These are phyloP conservation scores for Candida caryicola DNA, from an alignment of 805 yeast species.

Conservation along the genomic window DNA sequence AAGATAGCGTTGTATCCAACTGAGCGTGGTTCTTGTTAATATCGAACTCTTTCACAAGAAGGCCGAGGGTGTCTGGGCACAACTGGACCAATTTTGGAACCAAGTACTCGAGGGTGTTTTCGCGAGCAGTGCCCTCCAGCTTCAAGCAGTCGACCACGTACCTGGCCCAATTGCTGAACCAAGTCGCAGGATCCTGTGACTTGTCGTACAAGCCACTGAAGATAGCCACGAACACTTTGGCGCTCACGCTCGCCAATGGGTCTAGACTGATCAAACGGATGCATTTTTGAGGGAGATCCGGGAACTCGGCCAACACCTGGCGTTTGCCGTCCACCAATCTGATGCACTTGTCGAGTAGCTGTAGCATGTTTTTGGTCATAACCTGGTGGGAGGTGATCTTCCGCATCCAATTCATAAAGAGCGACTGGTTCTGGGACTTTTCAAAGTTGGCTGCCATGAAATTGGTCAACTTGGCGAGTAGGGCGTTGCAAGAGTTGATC, in stretches of 20 bases:
- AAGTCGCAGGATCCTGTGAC: constrained; percentile 26
- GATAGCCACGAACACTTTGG: constrained; percentile 49
- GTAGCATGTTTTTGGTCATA: constrained; percentile 56
- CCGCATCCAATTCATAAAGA: constrained; percentile 46
- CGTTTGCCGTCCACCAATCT: constrained; percentile 40
- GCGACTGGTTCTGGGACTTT: constrained; percentile 11
- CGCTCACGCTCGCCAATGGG: constrained; percentile 63
- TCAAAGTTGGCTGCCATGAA: constrained; percentile 27
- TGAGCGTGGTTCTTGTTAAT: constrained; percentile 23
- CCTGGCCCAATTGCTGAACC: constrained; percentile 54
- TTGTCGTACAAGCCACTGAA: constrained; percentile 15
- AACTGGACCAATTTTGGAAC: constrained; percentile 61
- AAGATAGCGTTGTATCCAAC: constrained; percentile 44
- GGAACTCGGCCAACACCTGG: constrained; percentile 41
- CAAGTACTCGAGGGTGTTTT: constrained; percentile 56
- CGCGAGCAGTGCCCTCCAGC: constrained; percentile 28
- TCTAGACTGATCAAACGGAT: constrained; percentile 51
- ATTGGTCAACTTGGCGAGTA: constrained; percentile 52
- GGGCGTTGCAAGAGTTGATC: constrained; percentile 62
- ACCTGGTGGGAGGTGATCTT: constrained; percentile 39
- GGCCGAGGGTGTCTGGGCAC: constrained; percentile 42
- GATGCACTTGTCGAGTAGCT: constrained; percentile 55
- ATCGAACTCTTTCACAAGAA: constrained; percentile 32
- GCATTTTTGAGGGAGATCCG: constrained; percentile 47
- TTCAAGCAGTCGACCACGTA: constrained; percentile 23